Base-by-base conservation (phyloP, 148 eudicot species). In the Polygonum maritimum region DNA sequence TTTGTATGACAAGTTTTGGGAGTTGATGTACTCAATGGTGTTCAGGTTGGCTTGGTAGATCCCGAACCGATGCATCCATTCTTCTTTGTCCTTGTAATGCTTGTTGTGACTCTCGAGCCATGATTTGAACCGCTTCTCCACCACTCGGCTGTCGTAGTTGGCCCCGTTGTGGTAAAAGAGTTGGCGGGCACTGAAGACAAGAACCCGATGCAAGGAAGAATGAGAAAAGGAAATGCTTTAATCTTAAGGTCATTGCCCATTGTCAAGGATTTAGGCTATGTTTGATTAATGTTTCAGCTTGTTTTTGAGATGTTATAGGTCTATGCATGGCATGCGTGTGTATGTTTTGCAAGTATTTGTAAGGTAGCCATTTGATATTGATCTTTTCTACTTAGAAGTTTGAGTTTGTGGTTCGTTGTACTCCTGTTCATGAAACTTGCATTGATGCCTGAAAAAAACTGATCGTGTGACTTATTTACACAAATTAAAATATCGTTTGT, bases 41-140 rank as follows among this genome's bases (percentile, higher is more conserved):
- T 48, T 48, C 4, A 72, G 52, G 54, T 72, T 72, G 2, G 74
- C 15, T 9, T 72, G 74, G 74, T 72, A 72, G 52, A 72, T 72
- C 18, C 74, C 74, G 4, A 72, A 72, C 54, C 74, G 74, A 12
- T 44, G 74, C 74, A 48, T 48, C 74, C 74, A 48, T 72, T 72
- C 74, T 0, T 44, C 52, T 48, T 72, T 45, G 74, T 44, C 44
- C 33, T 41, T 41, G 54, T 72, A 72, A 9, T 72, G 51, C 74
- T 72, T 72, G 35, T 48, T 48, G 54, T 72, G 15, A 3, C 7
- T 10, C 4, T 44, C 12, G 19, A 48, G 33, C 74, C 74, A 72
- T 8, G 49, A 48, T 4, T 44, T 72, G 74, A 72, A 72, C 52
- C 74, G 44, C 51, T 5, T 72, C 18, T 72, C 52, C 18, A 72